These are phyloP conservation scores for Scedosporium minutisporum DNA, from an alignment of 2,329 filamentous ascomycete genomes.

Conservation along the genomic window DNA sequence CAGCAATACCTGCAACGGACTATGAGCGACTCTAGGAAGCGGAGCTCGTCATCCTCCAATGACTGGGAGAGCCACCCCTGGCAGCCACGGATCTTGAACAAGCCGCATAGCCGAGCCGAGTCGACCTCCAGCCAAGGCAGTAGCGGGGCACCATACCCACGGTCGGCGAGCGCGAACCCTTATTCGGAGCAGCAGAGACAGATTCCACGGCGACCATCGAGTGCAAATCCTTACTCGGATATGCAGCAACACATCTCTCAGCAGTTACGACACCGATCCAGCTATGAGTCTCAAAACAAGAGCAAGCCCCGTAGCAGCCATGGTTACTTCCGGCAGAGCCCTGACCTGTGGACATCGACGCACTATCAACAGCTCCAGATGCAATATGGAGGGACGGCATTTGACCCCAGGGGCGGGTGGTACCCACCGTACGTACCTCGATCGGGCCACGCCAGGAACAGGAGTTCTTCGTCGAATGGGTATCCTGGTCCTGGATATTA, in stretches of 20 bases:
- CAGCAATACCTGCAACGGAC: constrained; percentile 2
- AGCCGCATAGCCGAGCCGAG: constrained; percentile 19
- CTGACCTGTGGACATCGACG: constrained; percentile 10
- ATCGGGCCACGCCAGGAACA: constrained; percentile 26
- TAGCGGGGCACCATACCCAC: constrained; percentile 9
- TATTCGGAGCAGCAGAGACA: constrained; percentile 6
- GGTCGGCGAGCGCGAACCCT: constrained; percentile 6
- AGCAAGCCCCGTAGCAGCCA: not conserved
- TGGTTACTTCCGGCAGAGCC: constrained; percentile 10
- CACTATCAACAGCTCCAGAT: constrained; percentile 11
- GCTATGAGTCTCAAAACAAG: constrained; percentile 17
- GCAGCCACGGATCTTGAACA: constrained; percentile 16
- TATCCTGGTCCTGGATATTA: not conserved
- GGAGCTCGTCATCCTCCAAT: too few species aligned
- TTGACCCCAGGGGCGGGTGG: constrained; percentile 10
- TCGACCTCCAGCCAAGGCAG: constrained; percentile 20
- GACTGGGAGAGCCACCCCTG: constrained; percentile 17
- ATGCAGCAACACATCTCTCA: constrained; percentile 6
- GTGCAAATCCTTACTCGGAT: constrained; percentile 1
- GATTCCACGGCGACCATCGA: constrained; percentile 3
- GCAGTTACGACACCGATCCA: constrained; percentile 22
- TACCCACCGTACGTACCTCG: constrained; percentile 24
- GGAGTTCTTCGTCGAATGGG: constrained; percentile 23
- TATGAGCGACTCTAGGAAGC: not conserved
- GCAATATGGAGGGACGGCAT: constrained; percentile 6